These are phyloP conservation scores for Lichtheimia corymbifera DNA, from an alignment of 371 early-diverging fungal species.

Conservation along the genomic window DNA sequence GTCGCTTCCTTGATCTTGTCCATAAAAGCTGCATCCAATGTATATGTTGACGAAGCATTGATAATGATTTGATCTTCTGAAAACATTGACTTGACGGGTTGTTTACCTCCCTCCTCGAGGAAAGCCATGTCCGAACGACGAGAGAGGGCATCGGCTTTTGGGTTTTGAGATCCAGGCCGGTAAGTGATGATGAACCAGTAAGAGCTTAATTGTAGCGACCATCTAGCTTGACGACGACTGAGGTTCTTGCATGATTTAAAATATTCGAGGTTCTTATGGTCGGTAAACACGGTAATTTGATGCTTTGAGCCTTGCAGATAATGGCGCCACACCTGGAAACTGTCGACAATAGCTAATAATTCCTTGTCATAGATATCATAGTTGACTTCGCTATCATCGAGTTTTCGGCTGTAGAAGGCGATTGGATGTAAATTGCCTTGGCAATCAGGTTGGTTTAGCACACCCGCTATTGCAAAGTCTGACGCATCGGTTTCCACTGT, in stretches of 20 bases:
- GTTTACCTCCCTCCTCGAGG: constrained; percentile 15
- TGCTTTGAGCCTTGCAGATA: constrained; percentile 34
- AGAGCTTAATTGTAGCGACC: constrained; percentile 30
- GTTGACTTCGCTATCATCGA: constrained; percentile 32
- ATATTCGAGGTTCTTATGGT: constrained; percentile 51
- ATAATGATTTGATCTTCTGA: neutral
- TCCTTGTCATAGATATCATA: constrained; percentile 56
- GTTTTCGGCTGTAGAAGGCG: constrained; percentile 38
- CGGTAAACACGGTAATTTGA: constrained; percentile 36
- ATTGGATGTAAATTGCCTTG: constrained; percentile 32
- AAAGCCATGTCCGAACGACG: constrained; percentile 22
- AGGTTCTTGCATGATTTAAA: constrained; percentile 31
- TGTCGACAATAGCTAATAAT: constrained; percentile 41
- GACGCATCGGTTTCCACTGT: too few species aligned
- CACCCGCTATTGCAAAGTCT: too few species aligned
- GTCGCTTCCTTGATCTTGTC: constrained; percentile 6
- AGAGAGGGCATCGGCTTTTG: constrained; percentile 49
- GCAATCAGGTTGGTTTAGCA: constrained; percentile 35
- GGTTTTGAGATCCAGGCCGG: constrained; percentile 36
- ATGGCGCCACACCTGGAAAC: constrained; percentile 44
- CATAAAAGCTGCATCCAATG: neutral
- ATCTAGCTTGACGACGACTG: constrained; percentile 39
- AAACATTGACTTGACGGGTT: constrained; percentile 8
- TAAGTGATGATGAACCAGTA: constrained; percentile 36
- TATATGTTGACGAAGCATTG: constrained; percentile 8